These are phyloP conservation scores for Raphanus sativus DNA, from an alignment of 345 rosid species.

Conservation along the genomic window DNA sequence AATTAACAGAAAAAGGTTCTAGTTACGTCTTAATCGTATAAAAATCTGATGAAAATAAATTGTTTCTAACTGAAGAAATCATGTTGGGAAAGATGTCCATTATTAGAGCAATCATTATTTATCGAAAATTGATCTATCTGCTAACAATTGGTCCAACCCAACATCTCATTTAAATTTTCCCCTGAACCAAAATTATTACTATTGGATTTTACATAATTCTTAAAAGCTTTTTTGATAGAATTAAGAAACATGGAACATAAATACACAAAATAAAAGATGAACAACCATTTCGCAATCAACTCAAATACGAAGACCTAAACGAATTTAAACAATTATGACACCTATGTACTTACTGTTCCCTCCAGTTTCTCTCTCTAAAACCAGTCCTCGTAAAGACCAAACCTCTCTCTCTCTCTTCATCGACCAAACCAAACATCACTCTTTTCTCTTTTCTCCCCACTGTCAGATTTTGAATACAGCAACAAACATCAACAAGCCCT, in stretches of 20 bases:
- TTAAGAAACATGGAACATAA: slow-evolving; percentile 29
- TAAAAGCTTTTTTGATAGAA: slow-evolving; percentile 3
- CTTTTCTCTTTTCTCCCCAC: slow-evolving; percentile 25
- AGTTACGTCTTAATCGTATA: background rate
- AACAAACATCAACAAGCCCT: slow-evolving; percentile 12
- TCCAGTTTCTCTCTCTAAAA: background rate
- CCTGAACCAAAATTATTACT: background rate
- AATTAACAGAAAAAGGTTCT: background rate
- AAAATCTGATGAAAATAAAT: background rate
- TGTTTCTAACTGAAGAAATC: slow-evolving; percentile 15
- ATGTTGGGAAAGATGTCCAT: slow-evolving; percentile 23
- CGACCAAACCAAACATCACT: slow-evolving; percentile 25
- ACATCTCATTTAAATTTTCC: slow-evolving; percentile 12
- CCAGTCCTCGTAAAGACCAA: too few species aligned
- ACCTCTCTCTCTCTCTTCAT: slow-evolving; percentile 12
- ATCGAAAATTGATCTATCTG: slow-evolving; percentile 26
- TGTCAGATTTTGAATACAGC: slow-evolving; percentile 40
- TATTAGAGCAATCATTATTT: slow-evolving; percentile 32
- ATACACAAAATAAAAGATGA: background rate
- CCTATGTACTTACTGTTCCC: background rate
- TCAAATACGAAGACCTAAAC: background rate
- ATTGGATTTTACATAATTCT: background rate
- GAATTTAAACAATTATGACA: background rate
- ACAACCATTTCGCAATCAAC: slow-evolving; percentile 12
- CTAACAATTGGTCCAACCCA: slow-evolving; percentile 33